Evolutionary conservation across 208 protist genomes (phyloP), one percentile per base, ranked within the genome.

Genomic region (Wallacemonas rigidus): DNA sequence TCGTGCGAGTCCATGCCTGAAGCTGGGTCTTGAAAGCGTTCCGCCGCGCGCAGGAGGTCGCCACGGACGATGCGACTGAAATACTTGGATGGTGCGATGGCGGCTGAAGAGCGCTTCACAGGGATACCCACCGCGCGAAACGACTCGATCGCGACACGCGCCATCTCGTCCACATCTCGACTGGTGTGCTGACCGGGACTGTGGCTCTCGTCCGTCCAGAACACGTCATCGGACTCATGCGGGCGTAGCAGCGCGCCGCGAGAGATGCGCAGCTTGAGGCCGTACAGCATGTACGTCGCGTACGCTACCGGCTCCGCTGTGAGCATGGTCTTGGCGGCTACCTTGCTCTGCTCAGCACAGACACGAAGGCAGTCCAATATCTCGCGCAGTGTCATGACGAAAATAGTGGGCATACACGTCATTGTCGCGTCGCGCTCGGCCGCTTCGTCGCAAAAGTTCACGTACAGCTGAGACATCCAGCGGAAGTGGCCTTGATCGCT

Each of bases 201-300:
- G 57, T 45, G 17, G 57, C 36, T 38, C 3, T 39, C 44, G 12
- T 43, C 54, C 3, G 39, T 44, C 54, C 69, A 68, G 45, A 67
- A 50, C 41, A 56, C 5, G 53, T 75, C 77, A 47, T 83, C 81
- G 39, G 77, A 67, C 64, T 87, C 81, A 51, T 76, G 45, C 38
- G 89, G 84, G 14, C 86, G 80, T 50, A 90, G 82, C 17, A 86
- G 74, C 11, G 76, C 72, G 1, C 75, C 76, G 6, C 15, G 54
- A 3, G 79, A 77, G 43, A 95, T 85, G 47, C 91, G 91, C 69
- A 93, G 63, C 70, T 86, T 85, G 15, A 96, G 53, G 6, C 91
- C 88, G 71, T 90, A 83, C 48, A 96, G 83, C 82, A 96, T 76
- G 70, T 83, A 74, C 12, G 75, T 87, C 57, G 89, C 86, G 45